A percentile compares a stretch with the other conserved stretches of the same genome.
phyloP scores from a whole-genome alignment of 768 basidiomycete species.

The Mycena floridula region DNA sequence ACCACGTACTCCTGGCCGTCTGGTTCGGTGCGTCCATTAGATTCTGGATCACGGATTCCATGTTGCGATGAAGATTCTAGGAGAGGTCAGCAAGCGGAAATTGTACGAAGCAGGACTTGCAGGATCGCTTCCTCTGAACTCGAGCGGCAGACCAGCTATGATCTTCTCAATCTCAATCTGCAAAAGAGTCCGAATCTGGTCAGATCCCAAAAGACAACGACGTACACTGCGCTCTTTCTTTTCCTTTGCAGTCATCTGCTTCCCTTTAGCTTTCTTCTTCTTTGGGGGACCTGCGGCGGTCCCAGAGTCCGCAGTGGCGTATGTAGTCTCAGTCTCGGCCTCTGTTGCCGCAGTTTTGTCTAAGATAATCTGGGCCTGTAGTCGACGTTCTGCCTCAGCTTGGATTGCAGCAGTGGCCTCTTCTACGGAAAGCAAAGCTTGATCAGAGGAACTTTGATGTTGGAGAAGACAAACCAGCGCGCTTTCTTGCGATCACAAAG shows the following conservation, averaged over 20 bases:
- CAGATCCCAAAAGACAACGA: neutral
- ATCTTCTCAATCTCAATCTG: constrained; percentile 65
- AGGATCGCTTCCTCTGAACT: constrained; percentile 86
- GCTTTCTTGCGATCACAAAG: constrained; percentile 48
- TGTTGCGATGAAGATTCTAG: constrained; percentile 67
- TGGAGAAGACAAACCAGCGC: constrained; percentile 53
- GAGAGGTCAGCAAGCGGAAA: neutral
- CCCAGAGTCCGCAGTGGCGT: constrained; percentile 30
- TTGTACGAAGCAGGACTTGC: constrained; percentile 39
- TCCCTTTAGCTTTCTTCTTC: constrained; percentile 58
- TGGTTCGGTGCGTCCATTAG: constrained; percentile 59
- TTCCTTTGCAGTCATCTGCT: constrained; percentile 64
- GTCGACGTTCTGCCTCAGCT: no score
- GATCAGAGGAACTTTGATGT: no score
- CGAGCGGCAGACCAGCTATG: constrained; percentile 73
- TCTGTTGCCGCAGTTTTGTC: constrained; percentile 35
- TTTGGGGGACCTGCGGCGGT: constrained; percentile 35
- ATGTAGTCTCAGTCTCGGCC: constrained; percentile 32
- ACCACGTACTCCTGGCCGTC: constrained; percentile 57
- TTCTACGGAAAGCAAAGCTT: no score
- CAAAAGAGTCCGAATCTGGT: neutral
- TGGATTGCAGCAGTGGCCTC: no score
- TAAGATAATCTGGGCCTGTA: no score
- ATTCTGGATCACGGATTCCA: constrained; percentile 75
- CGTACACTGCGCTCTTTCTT: constrained; percentile 76